Percentiles rank a stretch among this genome's conserved stretches.
These are phyloP conservation scores for Cafeteria roenbergensis DNA, from an alignment of 108 stramenopile genomes.

Conservation along the genomic window DNA sequence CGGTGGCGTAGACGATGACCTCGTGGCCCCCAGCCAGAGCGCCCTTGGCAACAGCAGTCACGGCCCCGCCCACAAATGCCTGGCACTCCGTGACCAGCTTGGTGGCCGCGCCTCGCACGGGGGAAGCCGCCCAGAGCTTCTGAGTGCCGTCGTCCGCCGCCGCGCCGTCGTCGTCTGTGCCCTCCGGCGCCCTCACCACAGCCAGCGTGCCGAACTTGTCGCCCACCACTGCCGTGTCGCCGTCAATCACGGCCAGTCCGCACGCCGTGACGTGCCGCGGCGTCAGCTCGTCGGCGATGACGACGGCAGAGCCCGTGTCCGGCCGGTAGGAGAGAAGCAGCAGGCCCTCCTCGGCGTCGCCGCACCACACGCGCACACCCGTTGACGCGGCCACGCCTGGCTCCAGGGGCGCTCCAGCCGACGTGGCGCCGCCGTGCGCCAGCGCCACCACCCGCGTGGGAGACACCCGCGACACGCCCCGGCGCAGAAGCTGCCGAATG, in stretches of 20 bases:
- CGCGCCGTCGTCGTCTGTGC: constrained; percentile 50
- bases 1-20: constrained; percentile 75
- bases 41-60: constrained; percentile 73
- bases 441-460: constrained; percentile 71
- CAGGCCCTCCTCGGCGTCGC: constrained; percentile 73
- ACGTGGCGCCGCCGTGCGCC: constrained; percentile 63
- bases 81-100: constrained; percentile 68
- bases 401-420: too few relatives aligned
- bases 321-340: constrained; percentile 76
- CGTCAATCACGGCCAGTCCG: constrained; percentile 79
- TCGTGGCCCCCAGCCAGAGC: constrained; percentile 63
- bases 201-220: constrained; percentile 93
- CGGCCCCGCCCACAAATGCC: constrained; percentile 77
- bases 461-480: constrained; percentile 72
- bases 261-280: constrained; percentile 67
- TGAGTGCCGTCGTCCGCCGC: constrained; percentile 55
- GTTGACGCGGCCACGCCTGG: too few relatives aligned
- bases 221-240: constrained; percentile 83
- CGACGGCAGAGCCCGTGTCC: constrained; percentile 58
- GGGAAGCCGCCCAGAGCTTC: constrained; percentile 52
- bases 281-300: constrained; percentile 72
- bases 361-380: constrained; percentile 59
- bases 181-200: constrained; percentile 66
- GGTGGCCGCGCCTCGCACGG: constrained; percentile 49
- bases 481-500: constrained; percentile 82